Conservation (phyloP, 352 stramenopile genomes). For the Pythium aristosporum region DNA sequence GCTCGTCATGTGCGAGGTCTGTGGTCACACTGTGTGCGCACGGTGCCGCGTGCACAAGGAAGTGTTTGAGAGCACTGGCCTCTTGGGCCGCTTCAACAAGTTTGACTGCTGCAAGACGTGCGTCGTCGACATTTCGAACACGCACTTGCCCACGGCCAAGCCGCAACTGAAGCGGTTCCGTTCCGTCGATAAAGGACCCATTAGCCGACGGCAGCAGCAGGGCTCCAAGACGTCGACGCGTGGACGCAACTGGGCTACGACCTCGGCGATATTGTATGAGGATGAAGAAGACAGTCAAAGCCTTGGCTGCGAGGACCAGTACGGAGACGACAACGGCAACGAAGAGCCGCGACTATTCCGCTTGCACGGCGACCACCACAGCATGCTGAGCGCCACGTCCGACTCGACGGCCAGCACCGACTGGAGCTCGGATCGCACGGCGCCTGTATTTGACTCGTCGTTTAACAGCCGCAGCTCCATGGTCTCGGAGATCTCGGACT, state of each 20-base stretch:
- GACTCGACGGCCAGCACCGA: constrained; percentile 7
- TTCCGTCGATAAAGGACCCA: not conserved
- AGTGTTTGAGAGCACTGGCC: constrained; percentile 25
- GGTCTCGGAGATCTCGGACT: constrained; percentile 22
- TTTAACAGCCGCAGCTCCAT: constrained; percentile 12
- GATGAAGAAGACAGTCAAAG: constrained; percentile 6
- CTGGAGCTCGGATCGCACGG: constrained; percentile 3
- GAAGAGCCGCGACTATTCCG: too few relatives aligned
- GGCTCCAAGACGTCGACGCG: not conserved
- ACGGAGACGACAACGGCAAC: too few relatives aligned
- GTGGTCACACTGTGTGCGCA: constrained; percentile 19
- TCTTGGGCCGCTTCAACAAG: constrained; percentile 25
- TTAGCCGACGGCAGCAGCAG: too few relatives aligned
- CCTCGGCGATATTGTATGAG: constrained; percentile 14
- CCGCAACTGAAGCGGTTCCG: not conserved
- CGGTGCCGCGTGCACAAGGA: constrained; percentile 27
- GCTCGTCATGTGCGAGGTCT: constrained; percentile 25
- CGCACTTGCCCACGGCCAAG: constrained; percentile 23
- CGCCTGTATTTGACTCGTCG: too few relatives aligned
- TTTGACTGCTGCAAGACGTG: constrained; percentile 29
- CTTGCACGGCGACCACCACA: not conserved
- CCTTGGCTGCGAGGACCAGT: too few relatives aligned
- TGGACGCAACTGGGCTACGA: constrained; percentile 16
- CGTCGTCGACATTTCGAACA: constrained; percentile 20
- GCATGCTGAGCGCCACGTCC: constrained; percentile 22